Base-by-base conservation (phyloP, 139 green algal species). In the Coelastrella sp. region DNA sequence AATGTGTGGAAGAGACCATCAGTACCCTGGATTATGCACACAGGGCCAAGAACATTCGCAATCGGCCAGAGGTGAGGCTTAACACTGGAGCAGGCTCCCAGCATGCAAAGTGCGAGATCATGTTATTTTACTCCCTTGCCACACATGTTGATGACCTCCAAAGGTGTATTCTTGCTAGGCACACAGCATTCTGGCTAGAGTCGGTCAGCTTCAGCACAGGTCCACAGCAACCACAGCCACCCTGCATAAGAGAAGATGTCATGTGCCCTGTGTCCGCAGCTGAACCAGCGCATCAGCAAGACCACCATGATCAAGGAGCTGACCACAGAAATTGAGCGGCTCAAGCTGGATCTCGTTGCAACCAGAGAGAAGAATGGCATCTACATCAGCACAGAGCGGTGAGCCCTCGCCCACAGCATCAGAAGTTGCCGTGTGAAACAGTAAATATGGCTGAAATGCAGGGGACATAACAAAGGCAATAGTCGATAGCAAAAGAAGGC, bases 21-120 rank as follows among this genome's bases (percentile, higher is more conserved):
- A 97, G 89, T 91, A 99, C 98, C n/a, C 94, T 99, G 59, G 98
- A 99, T 89, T 99, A 99, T 87, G 98, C 98, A 49, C 95, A 99
- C 92, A 94, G 98, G 22, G 98, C 98, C 25, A 99, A 99, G 94
- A 99, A 98, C 93, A 99, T 99, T 90, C 97, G 97, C 89, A 99
- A 99, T 95, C 96, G 96, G 78, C 98, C 98, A 8, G 96, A 99
- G 95, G 91, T 96, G n/a, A 58, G 74, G 10, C 74, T 22, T 19
- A 7, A 17, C 15, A 70, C 35, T 49, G 35, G 35, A 49, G 35
- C 35, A 49, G 35, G 35, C 1, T 49, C 35, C 35, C 35, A 49
- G 35, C 35, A 3, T 49, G 35, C 35, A 49, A 49, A 5, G 35
- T 49, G 35, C 35, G 3, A 49, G 35, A 49, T 49, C 35, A 49